phyloP scores from a whole-genome alignment of 768 basidiomycete species.

The Mycena rebaudengoi region DNA sequence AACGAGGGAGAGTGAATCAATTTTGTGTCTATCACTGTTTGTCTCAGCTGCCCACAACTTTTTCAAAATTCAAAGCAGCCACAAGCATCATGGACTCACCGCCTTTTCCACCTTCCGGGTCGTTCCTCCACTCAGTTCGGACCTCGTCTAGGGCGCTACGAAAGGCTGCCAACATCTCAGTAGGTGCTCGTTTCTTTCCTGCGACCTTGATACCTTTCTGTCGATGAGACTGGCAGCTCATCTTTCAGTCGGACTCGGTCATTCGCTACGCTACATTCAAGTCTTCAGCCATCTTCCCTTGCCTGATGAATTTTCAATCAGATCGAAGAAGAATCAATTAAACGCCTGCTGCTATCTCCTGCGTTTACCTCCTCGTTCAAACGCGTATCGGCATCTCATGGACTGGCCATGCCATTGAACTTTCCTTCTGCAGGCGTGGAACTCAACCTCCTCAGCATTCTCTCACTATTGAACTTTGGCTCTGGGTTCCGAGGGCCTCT shows the following conservation, averaged over 20 bases:
- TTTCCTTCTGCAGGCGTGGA: constrained; percentile 79
- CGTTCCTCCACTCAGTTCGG: constrained; percentile 61
- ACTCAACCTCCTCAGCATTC: constrained; percentile 81
- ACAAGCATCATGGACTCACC: neutral
- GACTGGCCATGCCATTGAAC: constrained; percentile 79
- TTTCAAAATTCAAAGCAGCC: no score
- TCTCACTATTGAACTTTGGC: constrained; percentile 84
- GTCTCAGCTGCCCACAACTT: no score
- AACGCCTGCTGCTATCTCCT: constrained; percentile 68
- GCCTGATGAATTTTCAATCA: constrained; percentile 34
- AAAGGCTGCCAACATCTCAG: constrained; percentile 57
- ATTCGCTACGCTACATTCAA: no score
- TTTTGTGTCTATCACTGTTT: no score
- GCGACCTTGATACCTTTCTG: neutral
- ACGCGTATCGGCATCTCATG: constrained; percentile 70
- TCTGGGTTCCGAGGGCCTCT: constrained; percentile 83
- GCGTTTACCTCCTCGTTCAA: constrained; percentile 70
- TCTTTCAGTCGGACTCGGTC: no score
- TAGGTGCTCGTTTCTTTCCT: constrained; percentile 43
- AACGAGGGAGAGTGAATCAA: no score
- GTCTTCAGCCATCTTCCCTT: neutral
- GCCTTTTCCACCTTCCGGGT: constrained; percentile 54
- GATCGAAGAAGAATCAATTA: constrained; percentile 67
- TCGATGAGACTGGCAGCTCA: neutral
- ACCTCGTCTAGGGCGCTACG: constrained; percentile 60